Evolutionary conservation across 176 grass and related monocot genomes (phyloP), one percentile per base, ranked within the genome.

Genomic region (Luzula sylvatica): DNA sequence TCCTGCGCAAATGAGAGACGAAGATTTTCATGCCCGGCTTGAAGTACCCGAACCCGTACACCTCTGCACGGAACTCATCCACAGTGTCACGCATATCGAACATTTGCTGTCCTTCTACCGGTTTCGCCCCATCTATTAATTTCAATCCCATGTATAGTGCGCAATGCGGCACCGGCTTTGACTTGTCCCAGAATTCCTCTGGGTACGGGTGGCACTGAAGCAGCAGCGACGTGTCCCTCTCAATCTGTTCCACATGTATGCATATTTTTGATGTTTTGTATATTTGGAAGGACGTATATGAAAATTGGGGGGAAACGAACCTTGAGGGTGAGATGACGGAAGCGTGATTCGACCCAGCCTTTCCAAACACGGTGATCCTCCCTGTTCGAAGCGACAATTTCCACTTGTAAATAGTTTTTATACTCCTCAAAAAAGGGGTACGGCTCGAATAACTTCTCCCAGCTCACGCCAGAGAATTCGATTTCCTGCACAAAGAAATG

Each of bases 81-180:
- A 98, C 93, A 5, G 93, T 98, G 32, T 72, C 75, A 56, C 93
- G 93, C 48, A 98, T 98, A 82, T 98, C 93, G 54, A 98, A 98
- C 42, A 86, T 1, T 4, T 7, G 85, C 64, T 98, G 93, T 15
- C 93, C 93, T 76, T 89, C 92, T 50, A 86, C 78, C 82, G 86
- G 67, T 98, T 98, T 56, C 93, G 72, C 57, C 77, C 73, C 68
- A n/a, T n/a, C n/a, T n/a, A n/a, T n/a, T n/a, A n/a, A n/a, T n/a
- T n/a, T n/a, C n/a, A 98, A 76, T 11, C 93, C 93, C 93, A 98
- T 98, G 58, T 90, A 98, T 55, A 90, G 90, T 27, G 93, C 93
- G 72, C 93, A 87, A 66, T 98, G 93, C 15, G 93, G 63, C 67
- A 86, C 78, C 7, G 75, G 78, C 44, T 77, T 92, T 16, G 75